Conservation (phyloP, 2,329 filamentous ascomycete species). For the Thyridium curvatum region DNA sequence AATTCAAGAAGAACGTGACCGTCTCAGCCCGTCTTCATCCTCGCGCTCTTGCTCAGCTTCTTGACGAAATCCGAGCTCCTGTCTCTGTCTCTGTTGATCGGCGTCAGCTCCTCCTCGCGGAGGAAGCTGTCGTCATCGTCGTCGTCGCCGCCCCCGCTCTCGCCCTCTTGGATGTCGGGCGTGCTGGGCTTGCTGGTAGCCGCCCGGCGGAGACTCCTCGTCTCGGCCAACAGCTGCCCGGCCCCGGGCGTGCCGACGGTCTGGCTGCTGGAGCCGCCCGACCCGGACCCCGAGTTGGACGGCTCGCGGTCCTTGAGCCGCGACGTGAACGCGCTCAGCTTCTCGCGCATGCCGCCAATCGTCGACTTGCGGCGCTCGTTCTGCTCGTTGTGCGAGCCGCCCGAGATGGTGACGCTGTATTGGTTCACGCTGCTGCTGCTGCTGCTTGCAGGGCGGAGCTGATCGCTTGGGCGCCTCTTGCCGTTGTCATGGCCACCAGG, state of each 20-base stretch:
- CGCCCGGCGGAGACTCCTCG: too few species aligned
- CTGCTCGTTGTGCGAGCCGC: neutral
- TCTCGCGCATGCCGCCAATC: slow-evolving; percentile 12
- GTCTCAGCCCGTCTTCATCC: slow-evolving; percentile 1
- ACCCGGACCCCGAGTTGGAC: neutral
- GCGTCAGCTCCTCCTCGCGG: neutral
- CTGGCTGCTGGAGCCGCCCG: too few species aligned
- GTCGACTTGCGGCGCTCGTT: slow-evolving; percentile 8
- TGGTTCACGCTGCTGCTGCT: too few species aligned
- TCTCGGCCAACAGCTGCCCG: too few species aligned
- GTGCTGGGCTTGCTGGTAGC: too few species aligned
- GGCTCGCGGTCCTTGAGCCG: slow-evolving; percentile 14
- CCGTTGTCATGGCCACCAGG: slow-evolving; percentile 12
- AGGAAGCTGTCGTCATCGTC: neutral
- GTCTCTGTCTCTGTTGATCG: too few species aligned
- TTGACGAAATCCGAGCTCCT: too few species aligned
- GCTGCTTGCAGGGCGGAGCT: too few species aligned
- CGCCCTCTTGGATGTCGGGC: neutral
- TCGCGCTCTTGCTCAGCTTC: neutral
- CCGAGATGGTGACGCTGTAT: too few species aligned
- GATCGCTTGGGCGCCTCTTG: too few species aligned
- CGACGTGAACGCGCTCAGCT: slow-evolving; percentile 16
- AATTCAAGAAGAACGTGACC: too few species aligned
- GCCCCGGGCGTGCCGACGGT: too few species aligned
- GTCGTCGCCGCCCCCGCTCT: neutral